Conservation (phyloP, 345 rosid species). For the Hypericum perforatum region DNA sequence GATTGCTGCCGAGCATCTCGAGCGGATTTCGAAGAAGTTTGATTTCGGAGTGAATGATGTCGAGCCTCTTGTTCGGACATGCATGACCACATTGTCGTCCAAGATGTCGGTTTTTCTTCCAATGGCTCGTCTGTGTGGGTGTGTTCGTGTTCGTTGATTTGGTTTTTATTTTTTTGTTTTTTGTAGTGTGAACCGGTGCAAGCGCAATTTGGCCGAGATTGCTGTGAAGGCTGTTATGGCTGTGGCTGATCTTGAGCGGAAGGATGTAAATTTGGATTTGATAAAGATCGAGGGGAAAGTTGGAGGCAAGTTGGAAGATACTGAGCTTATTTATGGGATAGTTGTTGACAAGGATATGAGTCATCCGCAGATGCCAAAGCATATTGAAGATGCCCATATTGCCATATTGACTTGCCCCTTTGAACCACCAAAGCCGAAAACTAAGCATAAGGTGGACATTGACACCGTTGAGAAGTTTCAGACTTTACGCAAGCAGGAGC, state of each 20-base stretch:
- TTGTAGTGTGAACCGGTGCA: conserved; percentile 89
- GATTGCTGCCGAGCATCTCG: conserved; percentile 75
- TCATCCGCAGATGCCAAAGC: conserved; percentile 98
- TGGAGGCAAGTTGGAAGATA: conserved; percentile 84
- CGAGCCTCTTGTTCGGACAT: conserved; percentile 79
- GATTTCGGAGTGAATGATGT: conserved; percentile 47
- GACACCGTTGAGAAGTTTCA: conserved; percentile 94
- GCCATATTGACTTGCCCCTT: conserved; percentile 96
- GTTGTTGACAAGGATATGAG: conserved; percentile 90
- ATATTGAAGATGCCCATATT: conserved; percentile 83
- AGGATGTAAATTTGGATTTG: conserved; percentile 84
- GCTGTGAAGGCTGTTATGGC: conserved; percentile 93
- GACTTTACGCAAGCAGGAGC: conserved; percentile 82
- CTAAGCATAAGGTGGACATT: conserved; percentile 98
- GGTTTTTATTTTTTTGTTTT: neutral
- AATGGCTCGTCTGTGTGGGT: neutral
- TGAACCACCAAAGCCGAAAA: conserved; percentile 98
- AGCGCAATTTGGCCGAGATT: conserved; percentile 84
- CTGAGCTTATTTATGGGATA: conserved; percentile 81
- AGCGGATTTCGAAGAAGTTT: conserved; percentile 62
- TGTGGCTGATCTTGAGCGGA: conserved; percentile 93
- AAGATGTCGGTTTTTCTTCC: conserved; percentile 48
- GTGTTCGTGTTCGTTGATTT: neutral
- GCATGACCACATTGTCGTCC: conserved; percentile 93
- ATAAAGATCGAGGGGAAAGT: conserved; percentile 96